Evolutionary conservation across 2,329 filamentous ascomycete species (phyloP).

Genomic region (Aspergillus sp.): DNA sequence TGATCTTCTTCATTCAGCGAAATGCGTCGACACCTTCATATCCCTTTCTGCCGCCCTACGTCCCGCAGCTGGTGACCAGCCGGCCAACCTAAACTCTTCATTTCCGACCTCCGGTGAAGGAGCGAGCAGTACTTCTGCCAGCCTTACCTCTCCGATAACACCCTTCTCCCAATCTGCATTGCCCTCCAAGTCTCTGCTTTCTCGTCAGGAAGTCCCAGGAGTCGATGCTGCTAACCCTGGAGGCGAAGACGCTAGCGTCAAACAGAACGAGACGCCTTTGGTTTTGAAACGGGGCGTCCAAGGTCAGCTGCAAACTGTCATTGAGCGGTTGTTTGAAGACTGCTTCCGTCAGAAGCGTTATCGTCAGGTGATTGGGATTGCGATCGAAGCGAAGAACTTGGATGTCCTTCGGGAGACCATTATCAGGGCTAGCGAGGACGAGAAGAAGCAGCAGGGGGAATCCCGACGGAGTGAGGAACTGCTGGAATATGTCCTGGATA

Average conservation of each 20-base stretch:
- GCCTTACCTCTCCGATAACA: conserved; percentile 76
- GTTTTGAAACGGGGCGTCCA: conserved; percentile 67
- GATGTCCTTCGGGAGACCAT: conserved; percentile 81
- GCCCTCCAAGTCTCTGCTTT: conserved; percentile 91
- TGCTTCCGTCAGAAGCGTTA: conserved; percentile 82
- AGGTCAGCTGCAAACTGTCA: conserved; percentile 69
- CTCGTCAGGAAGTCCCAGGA: conserved; percentile 60
- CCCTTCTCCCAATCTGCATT: conserved; percentile 91
- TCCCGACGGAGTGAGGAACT: conserved; percentile 69
- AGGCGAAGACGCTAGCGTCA: conserved; percentile 48
- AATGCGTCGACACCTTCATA: conserved; percentile 97
- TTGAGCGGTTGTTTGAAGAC: conserved; percentile 83
- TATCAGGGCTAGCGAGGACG: conserved; percentile 77
- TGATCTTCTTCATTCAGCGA: conserved; percentile 44
- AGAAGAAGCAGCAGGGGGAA: conserved; percentile 58
- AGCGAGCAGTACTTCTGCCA: conserved; percentile 55
- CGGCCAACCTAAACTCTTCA: conserved; percentile 69
- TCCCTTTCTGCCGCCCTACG: conserved; percentile 58
- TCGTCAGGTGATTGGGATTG: conserved; percentile 92
- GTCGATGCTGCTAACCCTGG: conserved; percentile 49
- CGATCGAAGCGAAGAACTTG: conserved; percentile 86
- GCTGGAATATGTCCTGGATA: conserved; percentile 91
- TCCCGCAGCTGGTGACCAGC: conserved; percentile 43
- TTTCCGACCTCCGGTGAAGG: conserved; percentile 62
- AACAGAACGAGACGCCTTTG: conserved; percentile 51